A percentile compares a stretch with the other conserved stretches of the same genome.
These are phyloP conservation scores for Fusarium humuli DNA, from an alignment of 2,329 filamentous ascomycete species.

Conservation along the genomic window DNA sequence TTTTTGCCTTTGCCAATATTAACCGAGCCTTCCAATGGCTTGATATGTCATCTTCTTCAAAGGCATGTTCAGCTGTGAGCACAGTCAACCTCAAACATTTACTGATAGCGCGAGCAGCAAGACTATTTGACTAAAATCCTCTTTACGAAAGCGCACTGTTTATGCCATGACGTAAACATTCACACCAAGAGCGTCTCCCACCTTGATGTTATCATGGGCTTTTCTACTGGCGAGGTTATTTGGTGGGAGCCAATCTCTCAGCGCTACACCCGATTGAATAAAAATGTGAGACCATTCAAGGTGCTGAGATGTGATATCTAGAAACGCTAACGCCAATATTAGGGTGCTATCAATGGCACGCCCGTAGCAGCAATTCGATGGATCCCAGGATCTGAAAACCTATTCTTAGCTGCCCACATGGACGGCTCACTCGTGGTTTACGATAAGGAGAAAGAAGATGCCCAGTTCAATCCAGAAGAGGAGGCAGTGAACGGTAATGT, in stretches of 20 bases:
- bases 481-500: slow-evolving; percentile 61
- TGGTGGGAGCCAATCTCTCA: slow-evolving; percentile 99
- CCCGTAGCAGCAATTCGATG: slow-evolving; percentile 89
- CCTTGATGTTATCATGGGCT: slow-evolving; percentile 93
- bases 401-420: slow-evolving; percentile 92
- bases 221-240: slow-evolving; percentile 95
- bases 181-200: slow-evolving; percentile 83
- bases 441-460: slow-evolving; percentile 96
- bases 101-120: slow-evolving; percentile 63
- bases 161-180: slow-evolving; percentile 93
- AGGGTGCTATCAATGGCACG: slow-evolving; percentile 88
- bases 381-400: slow-evolving; percentile 92
- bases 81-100: not conserved
- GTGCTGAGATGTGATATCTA: not conserved
- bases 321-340: slow-evolving; percentile 21
- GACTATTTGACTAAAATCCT: slow-evolving; percentile 96
- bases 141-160: slow-evolving; percentile 94
- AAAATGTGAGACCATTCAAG: slow-evolving; percentile 72
- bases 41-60: slow-evolving; percentile 81
- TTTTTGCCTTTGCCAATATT: slow-evolving; percentile 94
- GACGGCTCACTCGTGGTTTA: slow-evolving; percentile 93
- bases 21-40: slow-evolving; percentile 97
- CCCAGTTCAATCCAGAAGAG: slow-evolving; percentile 79
- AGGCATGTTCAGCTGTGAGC: slow-evolving; percentile 58
- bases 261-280: slow-evolving; percentile 94